These are phyloP conservation scores for Neotropicomus parvogracilis DNA, from an alignment of 1,284 basidiomycete species.

Conservation along the genomic window DNA sequence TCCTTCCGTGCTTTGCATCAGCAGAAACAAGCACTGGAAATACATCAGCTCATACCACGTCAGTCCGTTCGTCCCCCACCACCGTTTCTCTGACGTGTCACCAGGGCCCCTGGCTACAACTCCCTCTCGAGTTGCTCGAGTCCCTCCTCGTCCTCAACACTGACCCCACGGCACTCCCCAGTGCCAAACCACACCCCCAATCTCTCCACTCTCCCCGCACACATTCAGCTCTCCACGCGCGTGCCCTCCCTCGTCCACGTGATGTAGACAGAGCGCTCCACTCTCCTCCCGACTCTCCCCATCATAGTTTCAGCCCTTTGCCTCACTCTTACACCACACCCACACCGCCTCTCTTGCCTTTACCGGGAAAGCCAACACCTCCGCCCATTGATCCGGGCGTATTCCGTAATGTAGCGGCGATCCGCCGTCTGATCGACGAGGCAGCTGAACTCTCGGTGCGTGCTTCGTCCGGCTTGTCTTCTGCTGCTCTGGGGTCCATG, in stretches of 20 bases:
- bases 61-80: constrained; percentile 31
- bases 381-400: constrained; percentile 83
- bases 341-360: constrained; percentile 47
- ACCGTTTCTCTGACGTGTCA: not conserved
- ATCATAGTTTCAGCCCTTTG: constrained; percentile 36
- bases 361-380: constrained; percentile 61
- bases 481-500: constrained; percentile 64
- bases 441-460: constrained; percentile 79
- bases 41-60: constrained; percentile 87
- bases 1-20: constrained; percentile 69
- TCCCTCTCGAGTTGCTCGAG: constrained; percentile 78
- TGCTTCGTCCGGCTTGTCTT: constrained; percentile 73
- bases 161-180: constrained; percentile 60
- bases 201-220: constrained; percentile 29
- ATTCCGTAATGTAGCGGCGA: constrained; percentile 66
- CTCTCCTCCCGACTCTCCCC: constrained; percentile 49
- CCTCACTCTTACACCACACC: constrained; percentile 26
- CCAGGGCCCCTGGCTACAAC: constrained; percentile 81
- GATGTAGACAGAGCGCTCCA: constrained; percentile 43
- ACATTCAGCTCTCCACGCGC: constrained; percentile 10
- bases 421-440: constrained; percentile 77
- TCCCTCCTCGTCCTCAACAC: constrained; percentile 72
- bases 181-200: constrained; percentile 42
- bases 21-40: constrained; percentile 83
- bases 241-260: constrained; percentile 25